Base-by-base conservation (phyloP, 2,329 filamentous ascomycete genomes). In the Sporothrix inflata region DNA sequence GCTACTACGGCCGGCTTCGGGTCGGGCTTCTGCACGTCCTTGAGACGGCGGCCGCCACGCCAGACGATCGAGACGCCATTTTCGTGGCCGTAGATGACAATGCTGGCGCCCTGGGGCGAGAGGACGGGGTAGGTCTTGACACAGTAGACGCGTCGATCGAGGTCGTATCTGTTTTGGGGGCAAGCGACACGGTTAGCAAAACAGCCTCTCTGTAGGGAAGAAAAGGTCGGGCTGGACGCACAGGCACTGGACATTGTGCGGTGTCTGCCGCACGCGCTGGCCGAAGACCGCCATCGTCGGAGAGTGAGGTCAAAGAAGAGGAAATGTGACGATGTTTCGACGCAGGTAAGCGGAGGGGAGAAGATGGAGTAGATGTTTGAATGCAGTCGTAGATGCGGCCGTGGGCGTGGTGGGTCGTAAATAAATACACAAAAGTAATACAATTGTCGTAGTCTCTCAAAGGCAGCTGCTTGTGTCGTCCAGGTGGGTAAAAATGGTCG, bases 51-150 rank as follows among this genome's bases (percentile, higher is more conserved):
- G 12, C 89, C 89, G 61, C 89, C 89, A 55, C 88, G 85, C 89
- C 89, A 91, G 30, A 88, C 79, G 49, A 91, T 77, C 3, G 85
- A 88, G 55, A 90, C 80, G 60, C 89, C 89, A 78, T 86, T 88
- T 73, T 90, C 88, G 76, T 91, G 89, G 61, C 87, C 89, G 76
- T 90, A 90, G 60, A 91, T 80, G 34, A 91, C 78, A 77, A 91
- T 85, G 2, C 85, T 88, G 7, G 89, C 89, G 47, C 89, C 89
- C 77, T 91, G 89, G 1, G 88, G 85, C 1, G 89, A 90, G 72
- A 84, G 83, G 21, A 89, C 82, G 0, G 89, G 89, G 76, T 91
- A 91, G 4, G 85, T 85, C 75, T 89, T 87, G 67, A 89, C 84
- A 76, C 88, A 83, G 78, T 90, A 84, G 65, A 90, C 83, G 73